Percentiles rank a stretch among this genome's conserved stretches.
Evolutionary conservation across 495 filamentous ascomycete species (phyloP).

Genomic region (Penicillium malachiteum): DNA sequence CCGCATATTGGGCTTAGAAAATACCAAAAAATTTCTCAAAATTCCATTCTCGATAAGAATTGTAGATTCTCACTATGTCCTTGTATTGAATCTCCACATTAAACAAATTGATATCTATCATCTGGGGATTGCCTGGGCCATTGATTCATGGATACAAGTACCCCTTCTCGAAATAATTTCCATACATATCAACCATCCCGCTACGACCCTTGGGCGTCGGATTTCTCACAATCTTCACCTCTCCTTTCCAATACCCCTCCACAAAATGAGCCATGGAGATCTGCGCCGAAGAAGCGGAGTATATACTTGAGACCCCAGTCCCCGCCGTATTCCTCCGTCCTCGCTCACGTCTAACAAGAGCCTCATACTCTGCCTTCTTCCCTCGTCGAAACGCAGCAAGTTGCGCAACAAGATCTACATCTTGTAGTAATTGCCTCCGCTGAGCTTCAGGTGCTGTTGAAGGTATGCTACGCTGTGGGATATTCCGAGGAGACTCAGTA

Average conservation of each 20-base stretch:
- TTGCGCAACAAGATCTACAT: constrained; percentile 49
- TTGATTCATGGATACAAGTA: constrained; percentile 47
- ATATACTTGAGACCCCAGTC: constrained; percentile 16
- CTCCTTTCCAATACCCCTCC: constrained; percentile 55
- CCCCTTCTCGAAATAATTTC: constrained; percentile 55
- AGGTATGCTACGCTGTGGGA: constrained; percentile 5
- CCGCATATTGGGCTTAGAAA: constrained; percentile 10
- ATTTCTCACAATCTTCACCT: constrained; percentile 51
- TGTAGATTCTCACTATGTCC: neutral
- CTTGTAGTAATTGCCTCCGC: constrained; percentile 13
- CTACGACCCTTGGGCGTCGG: constrained; percentile 41
- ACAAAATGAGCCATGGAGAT: constrained; percentile 36
- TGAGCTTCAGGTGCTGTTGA: constrained; percentile 1
- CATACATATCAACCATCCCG: constrained; percentile 52
- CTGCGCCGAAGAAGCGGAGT: constrained; percentile 20
- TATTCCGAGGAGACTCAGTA: constrained; percentile 10
- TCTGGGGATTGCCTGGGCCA: neutral
- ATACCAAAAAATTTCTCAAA: constrained; percentile 17
- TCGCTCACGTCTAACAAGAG: constrained; percentile 28
- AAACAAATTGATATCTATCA: neutral
- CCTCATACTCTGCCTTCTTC: constrained; percentile 48
- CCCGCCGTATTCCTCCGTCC: constrained; percentile 26
- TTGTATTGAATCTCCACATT: neutral
- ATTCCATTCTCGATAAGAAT: neutral
- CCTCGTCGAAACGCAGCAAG: constrained; percentile 47